A percentile compares a stretch with the other conserved stretches of the same genome.
Evolutionary conservation across 495 filamentous ascomycete genomes (phyloP).

Genomic region (Aspergillus carlsbadensis): DNA sequence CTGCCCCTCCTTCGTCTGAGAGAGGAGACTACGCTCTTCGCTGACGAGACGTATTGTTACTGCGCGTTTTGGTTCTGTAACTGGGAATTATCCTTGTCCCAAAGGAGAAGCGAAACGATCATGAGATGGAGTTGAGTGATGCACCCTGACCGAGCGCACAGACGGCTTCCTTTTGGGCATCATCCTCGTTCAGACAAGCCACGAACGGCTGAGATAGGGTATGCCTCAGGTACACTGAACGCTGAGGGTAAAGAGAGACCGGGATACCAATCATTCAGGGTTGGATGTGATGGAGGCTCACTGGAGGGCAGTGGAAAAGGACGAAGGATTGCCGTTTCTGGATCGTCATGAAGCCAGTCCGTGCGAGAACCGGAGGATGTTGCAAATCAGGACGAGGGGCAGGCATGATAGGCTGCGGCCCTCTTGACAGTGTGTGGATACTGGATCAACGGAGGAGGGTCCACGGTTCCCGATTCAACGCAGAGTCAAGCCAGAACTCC

Average conservation of each 20-base stretch:
- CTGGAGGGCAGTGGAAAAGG: neutral
- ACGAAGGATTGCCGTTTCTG: neutral
- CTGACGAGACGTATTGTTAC: neutral
- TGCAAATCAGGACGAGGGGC: neutral
- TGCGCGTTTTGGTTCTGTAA: constrained; percentile 18
- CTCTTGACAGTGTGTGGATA: neutral
- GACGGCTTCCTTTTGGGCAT: constrained; percentile 26
- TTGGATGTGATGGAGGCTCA: constrained; percentile 11
- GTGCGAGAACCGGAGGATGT: constrained; percentile 8
- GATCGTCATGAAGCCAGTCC: neutral
- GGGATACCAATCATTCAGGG: constrained; percentile 15
- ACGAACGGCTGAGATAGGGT: constrained; percentile 6
- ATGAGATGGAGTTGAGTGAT: constrained; percentile 22
- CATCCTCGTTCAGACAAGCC: constrained; percentile 8
- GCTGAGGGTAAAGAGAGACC: neutral
- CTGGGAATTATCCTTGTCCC: constrained; percentile 11
- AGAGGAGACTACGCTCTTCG: neutral
- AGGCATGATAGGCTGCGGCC: constrained; percentile 3
- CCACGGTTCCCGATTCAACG: neutral
- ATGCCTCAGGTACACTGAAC: constrained; percentile 8
- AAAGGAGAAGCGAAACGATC: constrained; percentile 17
- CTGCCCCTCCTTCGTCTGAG: constrained; percentile 13
- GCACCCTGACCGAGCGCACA: constrained; percentile 21
- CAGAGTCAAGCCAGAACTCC: neutral
- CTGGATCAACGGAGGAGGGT: neutral